Conservation (phyloP, 1,284 basidiomycete genomes). For the Peniophora sp. region DNA sequence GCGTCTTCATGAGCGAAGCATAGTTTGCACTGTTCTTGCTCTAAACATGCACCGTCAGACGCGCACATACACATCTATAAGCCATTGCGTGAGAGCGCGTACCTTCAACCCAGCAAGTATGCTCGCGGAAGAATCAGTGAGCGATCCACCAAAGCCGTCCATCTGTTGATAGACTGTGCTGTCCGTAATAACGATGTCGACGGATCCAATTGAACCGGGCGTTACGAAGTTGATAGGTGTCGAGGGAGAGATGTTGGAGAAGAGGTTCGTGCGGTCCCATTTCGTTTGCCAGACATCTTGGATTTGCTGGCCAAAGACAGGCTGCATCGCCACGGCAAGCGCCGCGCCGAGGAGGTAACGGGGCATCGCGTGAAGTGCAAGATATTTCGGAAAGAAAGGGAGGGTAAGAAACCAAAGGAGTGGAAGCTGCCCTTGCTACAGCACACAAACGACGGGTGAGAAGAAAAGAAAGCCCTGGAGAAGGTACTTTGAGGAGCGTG, state of each 20-base stretch:
- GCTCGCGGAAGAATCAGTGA: conserved; percentile 12
- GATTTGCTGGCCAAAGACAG: background rate
- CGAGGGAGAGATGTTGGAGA: conserved; percentile 22
- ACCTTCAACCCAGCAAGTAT: background rate
- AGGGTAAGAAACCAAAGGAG: too few species aligned
- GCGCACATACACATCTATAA: background rate
- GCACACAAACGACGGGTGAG: too few species aligned
- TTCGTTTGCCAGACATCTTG: conserved; percentile 25
- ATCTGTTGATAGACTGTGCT: conserved; percentile 32
- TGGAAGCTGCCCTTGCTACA: too few species aligned
- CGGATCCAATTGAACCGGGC: conserved; percentile 30
- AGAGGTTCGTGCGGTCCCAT: conserved; percentile 27
- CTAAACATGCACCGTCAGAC: conserved; percentile 18
- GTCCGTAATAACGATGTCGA: conserved; percentile 37
- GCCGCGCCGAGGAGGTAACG: background rate
- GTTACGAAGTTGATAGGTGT: conserved; percentile 28
- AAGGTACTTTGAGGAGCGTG: too few species aligned
- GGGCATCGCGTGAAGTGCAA: too few species aligned
- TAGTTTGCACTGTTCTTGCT: conserved; percentile 32
- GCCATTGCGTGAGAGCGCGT: background rate
- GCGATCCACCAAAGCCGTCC: conserved; percentile 37
- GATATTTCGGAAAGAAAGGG: too few species aligned
- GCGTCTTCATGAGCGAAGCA: conserved; percentile 34
- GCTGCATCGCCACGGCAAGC: background rate
- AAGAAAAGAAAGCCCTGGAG: too few species aligned